These are phyloP conservation scores for Isochrysis galbana DNA, from an alignment of 78 protist species.

Conservation along the genomic window DNA sequence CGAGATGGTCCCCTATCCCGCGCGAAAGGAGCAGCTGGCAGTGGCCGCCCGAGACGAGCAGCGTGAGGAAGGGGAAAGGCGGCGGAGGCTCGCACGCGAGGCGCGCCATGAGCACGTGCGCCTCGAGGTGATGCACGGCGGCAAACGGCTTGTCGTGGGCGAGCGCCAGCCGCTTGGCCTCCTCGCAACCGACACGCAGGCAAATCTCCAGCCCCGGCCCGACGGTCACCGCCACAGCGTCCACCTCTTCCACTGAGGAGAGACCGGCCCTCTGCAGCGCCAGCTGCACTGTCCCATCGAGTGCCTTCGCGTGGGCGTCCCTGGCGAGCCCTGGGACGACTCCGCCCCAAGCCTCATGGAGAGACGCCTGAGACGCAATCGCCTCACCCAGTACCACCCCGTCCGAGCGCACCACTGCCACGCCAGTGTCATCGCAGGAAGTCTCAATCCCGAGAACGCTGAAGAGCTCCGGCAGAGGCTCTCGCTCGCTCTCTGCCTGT, in stretches of 20 bases:
- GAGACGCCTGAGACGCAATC: background rate
- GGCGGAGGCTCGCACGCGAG: background rate
- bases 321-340: conserved; percentile 31
- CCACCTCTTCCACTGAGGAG: background rate
- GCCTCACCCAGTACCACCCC: conserved; percentile 1
- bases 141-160: conserved; percentile 2
- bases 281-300: background rate
- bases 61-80: conserved; percentile 12
- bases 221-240: conserved; percentile 41
- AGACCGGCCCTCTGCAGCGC: background rate
- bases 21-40: conserved; percentile 17
- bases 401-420: conserved; percentile 31
- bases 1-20: conserved; percentile 39
- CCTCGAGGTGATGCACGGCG: conserved; percentile 55
- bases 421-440: conserved; percentile 57
- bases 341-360: conserved; percentile 28
- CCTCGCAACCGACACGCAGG: conserved; percentile 9
- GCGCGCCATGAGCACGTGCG: conserved; percentile 42
- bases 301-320: conserved; percentile 26
- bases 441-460: conserved; percentile 52
- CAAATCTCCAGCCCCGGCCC: conserved; percentile 47
- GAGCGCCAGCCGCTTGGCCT: background rate
- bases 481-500: background rate
- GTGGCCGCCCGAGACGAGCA: conserved; percentile 44
- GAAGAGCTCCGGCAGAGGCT: background rate